Base-by-base conservation (phyloP, 179 eudicot species). In the Silene noctiflora region DNA sequence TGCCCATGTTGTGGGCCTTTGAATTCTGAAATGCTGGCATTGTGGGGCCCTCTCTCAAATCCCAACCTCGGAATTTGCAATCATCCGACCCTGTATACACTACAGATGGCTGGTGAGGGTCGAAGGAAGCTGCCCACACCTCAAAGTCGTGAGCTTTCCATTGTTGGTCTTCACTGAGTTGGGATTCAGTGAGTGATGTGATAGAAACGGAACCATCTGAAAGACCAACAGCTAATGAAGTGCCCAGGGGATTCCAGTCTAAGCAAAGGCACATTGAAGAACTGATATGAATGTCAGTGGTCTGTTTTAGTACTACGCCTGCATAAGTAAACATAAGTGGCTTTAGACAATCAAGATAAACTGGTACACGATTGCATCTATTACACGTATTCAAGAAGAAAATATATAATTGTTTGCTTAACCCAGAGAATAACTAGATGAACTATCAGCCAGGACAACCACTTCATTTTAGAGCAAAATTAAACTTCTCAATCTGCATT, bases 91-190 rank as follows among this genome's bases (percentile, higher is more conserved):
- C 98, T 3, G 99, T 87, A 82, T 93, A 95, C 16, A 95, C 82
- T 24, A 93, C 74, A 63, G 85, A 83, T 64, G 98, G 98, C 73
- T 89, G 96, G 81, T 95, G 92, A 75, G 81, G 81, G 79, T 95
- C 99, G 61, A 89, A 95, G 27, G 92, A 71, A 71, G 99, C 76
- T 24, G 98, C 87, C 99, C 99, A 95, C 3, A 95, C 78, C 84
- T 95, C 99, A 70, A 91, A 95, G 16, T 91, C 96, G 24, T 95
- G 99, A 1, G 92, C 97, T 88, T 95, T 93, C 99, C 98, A 91
- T 73, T 86, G 87, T 78, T 83, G 88, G 13, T 78, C 79, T 70
- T 86, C 83, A 8, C 65, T 67, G 59, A 87, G 85, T 67, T 83
- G 86, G 78, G 93, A 86, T 67, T 89, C 98, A 20, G 72, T 46